These are phyloP conservation scores for Sugiyamaella mastotermitis DNA, from an alignment of 805 yeast genomes.

Conservation along the genomic window DNA sequence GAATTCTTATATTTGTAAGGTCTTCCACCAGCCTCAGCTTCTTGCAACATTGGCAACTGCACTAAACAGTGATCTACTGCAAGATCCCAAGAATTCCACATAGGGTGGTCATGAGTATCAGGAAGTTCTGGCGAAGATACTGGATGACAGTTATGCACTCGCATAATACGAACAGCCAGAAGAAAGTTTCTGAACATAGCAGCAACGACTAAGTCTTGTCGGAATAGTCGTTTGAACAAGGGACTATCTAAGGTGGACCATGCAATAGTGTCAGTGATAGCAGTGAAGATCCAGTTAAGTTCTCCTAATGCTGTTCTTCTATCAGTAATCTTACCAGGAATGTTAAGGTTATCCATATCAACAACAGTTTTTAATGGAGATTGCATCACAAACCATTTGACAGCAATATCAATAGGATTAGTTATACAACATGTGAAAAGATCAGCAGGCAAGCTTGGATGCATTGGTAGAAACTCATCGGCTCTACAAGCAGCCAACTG, in stretches of 20 bases:
- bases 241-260: slow-evolving; percentile 91
- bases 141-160: slow-evolving; percentile 88
- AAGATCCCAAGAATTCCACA: slow-evolving; percentile 98
- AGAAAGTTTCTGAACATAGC: slow-evolving; percentile 90
- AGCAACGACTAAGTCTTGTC: slow-evolving; percentile 96
- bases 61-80: slow-evolving; percentile 92
- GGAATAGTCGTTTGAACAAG: slow-evolving; percentile 77
- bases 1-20: slow-evolving; percentile 65
- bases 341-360: slow-evolving; percentile 41
- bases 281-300: slow-evolving; percentile 94
- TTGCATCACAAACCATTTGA: slow-evolving; percentile 85
- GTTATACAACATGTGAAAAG: slow-evolving; percentile 92
- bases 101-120: slow-evolving; percentile 71
- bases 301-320: slow-evolving; percentile 95
- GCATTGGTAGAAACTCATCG: slow-evolving; percentile 83
- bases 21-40: slow-evolving; percentile 29
- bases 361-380: slow-evolving; percentile 28
- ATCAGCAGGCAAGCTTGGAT: slow-evolving; percentile 93
- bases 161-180: slow-evolving; percentile 90
- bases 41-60: slow-evolving; percentile 32
- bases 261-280: slow-evolving; percentile 96
- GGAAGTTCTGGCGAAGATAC: slow-evolving; percentile 92
- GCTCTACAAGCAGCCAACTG: slow-evolving; percentile 90
- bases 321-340: slow-evolving; percentile 89
- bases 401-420: slow-evolving; percentile 90